Base-by-base conservation (phyloP, 2,329 filamentous ascomycete species). In the Dactylonectria estremocensis region DNA sequence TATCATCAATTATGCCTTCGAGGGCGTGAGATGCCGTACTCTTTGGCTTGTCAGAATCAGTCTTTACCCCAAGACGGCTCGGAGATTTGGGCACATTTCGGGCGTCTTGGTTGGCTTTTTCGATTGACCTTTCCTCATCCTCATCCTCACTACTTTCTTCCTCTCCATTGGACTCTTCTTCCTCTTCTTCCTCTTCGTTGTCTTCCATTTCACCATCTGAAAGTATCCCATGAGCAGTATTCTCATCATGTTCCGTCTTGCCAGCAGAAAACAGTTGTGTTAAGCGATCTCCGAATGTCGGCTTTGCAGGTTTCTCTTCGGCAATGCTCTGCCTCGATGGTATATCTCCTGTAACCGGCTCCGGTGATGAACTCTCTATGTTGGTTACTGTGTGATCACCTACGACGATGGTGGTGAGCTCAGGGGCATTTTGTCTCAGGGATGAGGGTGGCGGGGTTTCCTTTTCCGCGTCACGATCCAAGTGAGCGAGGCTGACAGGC, bases 51-150 rank as follows among this genome's bases (percentile, higher is more conserved):
- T n/a, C 18, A n/a, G 4, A 28, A 9, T 35, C n/a, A 14, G 37
- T 10, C 28, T 46, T 35, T 24, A 20, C 9, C 24, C 10, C 28
- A 3, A 35, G 16, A 18, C 18, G 48, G 13, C 20, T 49, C 33
- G 11, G 28, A 10, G n/a, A 9, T n/a, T 13, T 2, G n/a, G 8
- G n/a, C 10, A n/a, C n/a, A 20, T 31, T 35, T 9, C 20, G n/a
- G 22, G n/a, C 11, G n/a, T 35, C n/a, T 35, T 53, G 14, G 28
- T 53, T 11, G n/a, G 31, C 20, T 14, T 35, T 31, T 53, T 16
- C 31, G 7, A 11, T 7, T 8, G 86, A 84, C 1, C 84, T 85
- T 11, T 83, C 80, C 9, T 20, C 77, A 74, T 43, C 83, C 80
- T 28, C 64, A 67, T 14, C 69, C 37, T 11, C 67, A 66, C 24